Base-by-base conservation (phyloP, 139 green algal genomes). In the Haematococcus lacustris region DNA sequence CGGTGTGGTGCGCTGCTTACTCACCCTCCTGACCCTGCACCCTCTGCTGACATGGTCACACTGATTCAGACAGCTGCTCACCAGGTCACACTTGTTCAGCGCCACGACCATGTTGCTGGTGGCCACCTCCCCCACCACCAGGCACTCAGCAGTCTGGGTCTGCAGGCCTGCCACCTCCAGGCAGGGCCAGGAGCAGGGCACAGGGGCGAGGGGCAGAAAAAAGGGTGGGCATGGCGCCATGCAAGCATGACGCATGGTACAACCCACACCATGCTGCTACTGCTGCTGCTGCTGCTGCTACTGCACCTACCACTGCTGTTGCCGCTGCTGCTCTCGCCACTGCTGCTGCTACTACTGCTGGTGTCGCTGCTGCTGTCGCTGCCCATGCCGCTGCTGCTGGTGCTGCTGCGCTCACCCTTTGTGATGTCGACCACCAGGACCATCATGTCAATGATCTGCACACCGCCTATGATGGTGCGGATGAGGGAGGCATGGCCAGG, bases 371-470 rank as follows among this genome's bases (percentile, higher is more conserved):
- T n/a, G n/a, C n/a, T n/a, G n/a, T n/a, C n/a, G n/a, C n/a, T n/a
- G n/a, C n/a, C n/a, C n/a, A n/a, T 53, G 17, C 9, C 17, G 43
- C 43, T 17, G 17, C 21, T n/a, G n/a, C n/a, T n/a, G n/a, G 43
- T 53, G 17, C 9, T 53, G 43, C 43, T 17, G 17, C 21, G 0
- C 73, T 6, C 62, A 84, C 90, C 94, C 80, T 97, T 97, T 21
- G 88, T 98, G 41, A 96, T 78, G 73, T 99, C 95, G 0, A 98
- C 77, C 0, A 98, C 92, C 7, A 98, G 86, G n/a, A 98, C 51
- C 85, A 98, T 94, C 70, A 93, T 86, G 77, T 98, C 93, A 66
- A 98, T 98, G 75, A 98, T 98, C 74, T 97, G 90, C 4, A 87
- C 88, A 3, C 94, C 94, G 1, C 93, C 94, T 38, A 98, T 89